phyloP scores from a whole-genome alignment of 306 rosid genomes.

The Gastrolobium bilobum region DNA sequence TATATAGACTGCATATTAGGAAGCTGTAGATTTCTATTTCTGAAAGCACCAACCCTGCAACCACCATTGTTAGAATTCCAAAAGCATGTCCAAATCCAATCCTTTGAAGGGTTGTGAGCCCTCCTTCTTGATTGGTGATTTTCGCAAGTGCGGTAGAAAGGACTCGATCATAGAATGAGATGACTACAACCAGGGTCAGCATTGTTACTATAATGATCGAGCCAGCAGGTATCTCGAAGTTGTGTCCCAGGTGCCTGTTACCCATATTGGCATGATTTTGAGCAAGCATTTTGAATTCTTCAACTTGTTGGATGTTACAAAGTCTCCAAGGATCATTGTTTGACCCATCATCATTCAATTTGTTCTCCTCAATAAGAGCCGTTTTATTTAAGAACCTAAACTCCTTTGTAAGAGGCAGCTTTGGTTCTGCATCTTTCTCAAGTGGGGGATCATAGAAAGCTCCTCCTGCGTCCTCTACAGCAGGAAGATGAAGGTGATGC shows the following conservation, averaged over 20 bases:
- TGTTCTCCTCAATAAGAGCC: constrained; percentile 44
- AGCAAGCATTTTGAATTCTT: constrained; percentile 50
- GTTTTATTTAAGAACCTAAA: constrained; percentile 65
- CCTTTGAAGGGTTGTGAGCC: too few species aligned
- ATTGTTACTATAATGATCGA: constrained; percentile 12
- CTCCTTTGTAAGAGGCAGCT: constrained; percentile 56
- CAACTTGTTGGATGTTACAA: constrained; percentile 60
- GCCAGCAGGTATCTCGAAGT: constrained; percentile 24
- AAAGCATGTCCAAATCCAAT: too few species aligned
- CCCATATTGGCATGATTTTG: constrained; percentile 52
- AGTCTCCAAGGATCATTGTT: constrained; percentile 50
- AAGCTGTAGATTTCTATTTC: too few species aligned
- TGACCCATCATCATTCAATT: constrained; percentile 48
- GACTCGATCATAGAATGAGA: constrained; percentile 30
- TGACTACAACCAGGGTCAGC: not conserved
- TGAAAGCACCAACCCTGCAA: too few species aligned
- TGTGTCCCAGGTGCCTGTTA: constrained; percentile 23
- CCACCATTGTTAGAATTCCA: too few species aligned
- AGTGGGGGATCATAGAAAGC: constrained; percentile 53
- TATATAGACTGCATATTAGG: too few species aligned
- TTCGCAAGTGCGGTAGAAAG: not conserved
- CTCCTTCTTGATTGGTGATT: too few species aligned
- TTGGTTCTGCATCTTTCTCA: constrained; percentile 34
- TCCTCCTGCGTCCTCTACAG: not conserved
- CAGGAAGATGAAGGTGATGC: constrained; percentile 48